Evolutionary conservation across 2,329 filamentous ascomycete genomes (phyloP), one percentile per base, ranked within the genome.

Genomic region (Verticillium nubilum): DNA sequence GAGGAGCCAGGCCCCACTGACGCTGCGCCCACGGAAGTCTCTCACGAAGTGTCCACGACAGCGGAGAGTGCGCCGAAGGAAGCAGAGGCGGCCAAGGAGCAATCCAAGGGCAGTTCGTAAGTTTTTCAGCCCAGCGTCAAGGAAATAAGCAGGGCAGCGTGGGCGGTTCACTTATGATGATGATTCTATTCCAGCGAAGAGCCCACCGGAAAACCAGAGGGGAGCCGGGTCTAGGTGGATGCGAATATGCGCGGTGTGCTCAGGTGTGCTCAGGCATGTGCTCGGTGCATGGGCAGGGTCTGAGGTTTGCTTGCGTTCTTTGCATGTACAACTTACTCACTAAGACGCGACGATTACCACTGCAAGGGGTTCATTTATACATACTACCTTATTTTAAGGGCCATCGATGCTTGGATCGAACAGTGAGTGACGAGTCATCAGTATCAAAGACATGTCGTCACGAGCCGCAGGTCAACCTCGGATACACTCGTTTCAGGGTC

Each of bases 1-100:
- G 82, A 85, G 66, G 81, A 84, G 61, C 76, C 78, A 2, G 66
- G 64, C 0, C 67, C 68, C 4, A 67, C 74, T 9, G 72, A 73
- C 7, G 71, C 74, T 1, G 71, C 69, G 4, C 25, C 52, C 15
- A 28, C 9, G n/a, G 72, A 72, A n/a, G 64, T 66, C 52, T 63
- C 69, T 5, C 63, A 70, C 6, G 69, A 72, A 47, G 62, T 63
- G 23, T 56, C 37, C 15, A 52, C 55, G n/a, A 29, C 47, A 19
- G n/a, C 47, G 26, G 56, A 25, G 31, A 33, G 5, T 13, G 33
- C 37, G 0, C 27, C 55, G 5, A 64, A 62, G 19, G 61, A 60
- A 1, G 50, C 58, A 7, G 58, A 58, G 4, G 47, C 54, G 17
- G 54, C 57, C 26, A 62, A 58, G 50, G 59, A 62, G 27, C 9